Evolutionary conservation across 2,329 filamentous ascomycete genomes (phyloP).

Genomic region (Madurella fahalii): DNA sequence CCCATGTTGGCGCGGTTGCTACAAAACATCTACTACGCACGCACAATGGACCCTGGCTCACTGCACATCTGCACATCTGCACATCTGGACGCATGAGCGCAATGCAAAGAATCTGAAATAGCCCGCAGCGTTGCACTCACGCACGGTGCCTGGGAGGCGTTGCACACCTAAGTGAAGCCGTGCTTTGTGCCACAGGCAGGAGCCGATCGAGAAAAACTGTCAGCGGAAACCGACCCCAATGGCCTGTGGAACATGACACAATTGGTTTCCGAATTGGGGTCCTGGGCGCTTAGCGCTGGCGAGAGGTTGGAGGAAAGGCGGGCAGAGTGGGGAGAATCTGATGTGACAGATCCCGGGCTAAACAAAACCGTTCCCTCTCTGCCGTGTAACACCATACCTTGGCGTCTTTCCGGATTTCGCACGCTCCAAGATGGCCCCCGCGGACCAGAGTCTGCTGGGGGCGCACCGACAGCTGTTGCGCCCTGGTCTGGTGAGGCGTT

Average conservation of each 20-base stretch:
- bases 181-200: background rate
- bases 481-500: too few relatives aligned
- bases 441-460: too few relatives aligned
- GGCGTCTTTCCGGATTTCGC: background rate
- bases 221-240: background rate
- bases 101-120: too few relatives aligned
- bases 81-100: too few relatives aligned
- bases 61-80: too few relatives aligned
- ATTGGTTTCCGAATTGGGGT: constrained; percentile 6
- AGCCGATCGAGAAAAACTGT: background rate
- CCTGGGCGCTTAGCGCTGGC: constrained; percentile 15
- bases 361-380: background rate
- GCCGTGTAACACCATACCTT: background rate
- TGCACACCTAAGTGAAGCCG: background rate
- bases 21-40: too few relatives aligned
- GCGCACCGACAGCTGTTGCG: too few relatives aligned
- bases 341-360: background rate
- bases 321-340: constrained; percentile 1
- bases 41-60: too few relatives aligned
- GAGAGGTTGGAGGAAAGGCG: constrained; percentile 12
- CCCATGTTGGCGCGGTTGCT: too few relatives aligned
- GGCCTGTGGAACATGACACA: background rate
- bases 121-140: too few relatives aligned
- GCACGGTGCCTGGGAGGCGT: too few relatives aligned
- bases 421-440: background rate